Percentiles rank a stretch among this genome's conserved stretches.
Conservation (phyloP, 768 basidiomycete species). For the Pholiota microspora region DNA sequence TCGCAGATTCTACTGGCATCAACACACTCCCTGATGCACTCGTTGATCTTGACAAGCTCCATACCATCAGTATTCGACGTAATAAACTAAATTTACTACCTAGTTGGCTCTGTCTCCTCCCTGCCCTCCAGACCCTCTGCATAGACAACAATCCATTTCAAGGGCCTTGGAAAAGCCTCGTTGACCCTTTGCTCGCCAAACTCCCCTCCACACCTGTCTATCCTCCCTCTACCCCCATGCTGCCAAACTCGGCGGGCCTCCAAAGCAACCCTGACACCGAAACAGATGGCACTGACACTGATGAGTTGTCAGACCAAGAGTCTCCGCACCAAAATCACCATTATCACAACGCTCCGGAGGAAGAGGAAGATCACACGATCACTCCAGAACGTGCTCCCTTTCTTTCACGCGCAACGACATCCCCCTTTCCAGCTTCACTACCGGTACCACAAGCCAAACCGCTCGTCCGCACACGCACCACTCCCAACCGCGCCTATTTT, state of each 20-base stretch:
- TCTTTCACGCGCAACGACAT: conserved; percentile 50
- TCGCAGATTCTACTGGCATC: conserved; percentile 90
- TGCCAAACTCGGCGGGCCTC: conserved; percentile 49
- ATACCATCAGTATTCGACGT: conserved; percentile 84
- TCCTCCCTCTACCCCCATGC: conserved; percentile 63
- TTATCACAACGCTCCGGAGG: conserved; percentile 29
- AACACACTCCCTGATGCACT: conserved; percentile 73
- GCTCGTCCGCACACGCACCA: conserved; percentile 72
- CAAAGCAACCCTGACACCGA: conserved; percentile 39
- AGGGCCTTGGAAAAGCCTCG: conserved; percentile 87
- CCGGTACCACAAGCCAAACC: conserved; percentile 26
- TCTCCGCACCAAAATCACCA: conserved; percentile 35
- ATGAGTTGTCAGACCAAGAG: conserved; percentile 60
- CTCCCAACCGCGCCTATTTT: conserved; percentile 62
- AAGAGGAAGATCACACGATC: conserved; percentile 76
- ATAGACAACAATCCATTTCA: conserved; percentile 98
- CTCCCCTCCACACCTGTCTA: conserved; percentile 57
- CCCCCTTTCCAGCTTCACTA: conserved; percentile 37
- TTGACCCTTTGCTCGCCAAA: conserved; percentile 78
- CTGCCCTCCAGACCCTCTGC: conserved; percentile 78
- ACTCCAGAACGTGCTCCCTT: conserved; percentile 58
- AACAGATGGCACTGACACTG: conserved; percentile 46
- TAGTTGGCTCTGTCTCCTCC: conserved; percentile 93
- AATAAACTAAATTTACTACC: conserved; percentile 89
- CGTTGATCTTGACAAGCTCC: conserved; percentile 71